Evolutionary conservation across 2,329 filamentous ascomycete species (phyloP).

Genomic region (Neocucurbitaria cava): DNA sequence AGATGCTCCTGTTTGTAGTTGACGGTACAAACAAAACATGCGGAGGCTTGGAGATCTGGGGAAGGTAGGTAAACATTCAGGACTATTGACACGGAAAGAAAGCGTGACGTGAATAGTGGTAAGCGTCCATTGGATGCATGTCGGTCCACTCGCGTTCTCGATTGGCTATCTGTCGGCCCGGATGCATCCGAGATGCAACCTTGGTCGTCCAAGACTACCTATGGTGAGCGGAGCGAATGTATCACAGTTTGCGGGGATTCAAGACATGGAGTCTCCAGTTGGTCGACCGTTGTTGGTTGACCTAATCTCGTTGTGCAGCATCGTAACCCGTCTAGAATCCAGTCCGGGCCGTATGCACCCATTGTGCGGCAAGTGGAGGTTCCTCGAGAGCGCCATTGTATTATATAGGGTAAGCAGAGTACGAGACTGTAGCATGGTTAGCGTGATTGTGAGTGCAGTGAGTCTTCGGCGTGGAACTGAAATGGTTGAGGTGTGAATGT

Average conservation of each 20-base stretch:
- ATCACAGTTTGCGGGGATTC: background rate
- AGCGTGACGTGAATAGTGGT: constrained; percentile 5
- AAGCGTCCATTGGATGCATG: constrained; percentile 17
- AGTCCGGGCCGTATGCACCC: background rate
- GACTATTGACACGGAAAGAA: constrained; percentile 1
- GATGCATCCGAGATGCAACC: background rate
- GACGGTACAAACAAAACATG: background rate
- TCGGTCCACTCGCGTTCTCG: constrained; percentile 14
- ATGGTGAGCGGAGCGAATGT: background rate
- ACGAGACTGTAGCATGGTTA: no score
- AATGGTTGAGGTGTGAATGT: no score
- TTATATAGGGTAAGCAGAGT: no score
- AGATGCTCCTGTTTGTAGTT: constrained; percentile 14
- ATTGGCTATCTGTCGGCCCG: constrained; percentile 26
- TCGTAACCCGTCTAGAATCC: background rate
- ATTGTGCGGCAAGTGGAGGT: no score
- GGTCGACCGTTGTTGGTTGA: background rate
- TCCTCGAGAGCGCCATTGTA: no score
- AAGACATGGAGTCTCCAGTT: background rate
- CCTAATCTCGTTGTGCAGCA: background rate
- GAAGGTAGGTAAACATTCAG: constrained; percentile 9
- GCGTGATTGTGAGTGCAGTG: no score
- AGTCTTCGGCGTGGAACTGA: no score
- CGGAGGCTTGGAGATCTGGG: constrained; percentile 11
- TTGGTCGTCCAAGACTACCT: background rate